phyloP scores from a whole-genome alignment of 2,329 filamentous ascomycete genomes.

The Xenosphaeropsis pyriputrescens region DNA sequence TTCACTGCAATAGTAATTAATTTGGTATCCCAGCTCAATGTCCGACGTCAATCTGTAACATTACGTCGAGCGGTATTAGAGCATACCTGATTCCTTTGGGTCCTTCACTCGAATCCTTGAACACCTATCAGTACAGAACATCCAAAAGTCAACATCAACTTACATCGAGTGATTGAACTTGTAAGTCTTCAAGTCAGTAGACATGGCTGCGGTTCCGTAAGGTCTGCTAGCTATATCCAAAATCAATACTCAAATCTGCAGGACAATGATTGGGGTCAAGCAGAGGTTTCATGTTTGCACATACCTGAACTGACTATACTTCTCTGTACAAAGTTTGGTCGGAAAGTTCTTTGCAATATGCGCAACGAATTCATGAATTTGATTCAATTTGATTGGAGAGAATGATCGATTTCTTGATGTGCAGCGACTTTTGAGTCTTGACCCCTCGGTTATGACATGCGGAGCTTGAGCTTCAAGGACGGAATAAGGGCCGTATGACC shows the following conservation, averaged over 20 bases:
- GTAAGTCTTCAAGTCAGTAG: constrained; percentile 62
- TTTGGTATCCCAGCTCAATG: not conserved
- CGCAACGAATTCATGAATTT: not conserved
- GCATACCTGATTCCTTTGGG: constrained; percentile 58
- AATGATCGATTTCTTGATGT: not conserved
- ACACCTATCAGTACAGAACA: constrained; percentile 4
- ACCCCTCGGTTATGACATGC: not conserved
- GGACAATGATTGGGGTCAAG: constrained; percentile 1
- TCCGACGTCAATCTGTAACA: not conserved
- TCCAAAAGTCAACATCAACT: constrained; percentile 9
- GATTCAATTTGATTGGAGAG: too few species aligned
- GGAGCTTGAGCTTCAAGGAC: not conserved
- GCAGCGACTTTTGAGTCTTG: not conserved
- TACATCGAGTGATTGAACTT: constrained; percentile 84
- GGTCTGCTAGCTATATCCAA: constrained; percentile 10
- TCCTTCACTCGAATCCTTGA: constrained; percentile 85
- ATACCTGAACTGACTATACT: not conserved
- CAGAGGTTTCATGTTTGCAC: not conserved
- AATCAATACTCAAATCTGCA: not conserved
- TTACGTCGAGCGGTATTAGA: not conserved
- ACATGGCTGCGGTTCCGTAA: constrained; percentile 25
- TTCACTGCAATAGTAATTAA: constrained; percentile 38
- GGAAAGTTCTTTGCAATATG: not conserved
- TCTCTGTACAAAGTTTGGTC: not conserved
- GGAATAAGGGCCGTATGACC: not conserved